phyloP scores from a whole-genome alignment of 768 basidiomycete species.

The Heimioporus sp. region DNA sequence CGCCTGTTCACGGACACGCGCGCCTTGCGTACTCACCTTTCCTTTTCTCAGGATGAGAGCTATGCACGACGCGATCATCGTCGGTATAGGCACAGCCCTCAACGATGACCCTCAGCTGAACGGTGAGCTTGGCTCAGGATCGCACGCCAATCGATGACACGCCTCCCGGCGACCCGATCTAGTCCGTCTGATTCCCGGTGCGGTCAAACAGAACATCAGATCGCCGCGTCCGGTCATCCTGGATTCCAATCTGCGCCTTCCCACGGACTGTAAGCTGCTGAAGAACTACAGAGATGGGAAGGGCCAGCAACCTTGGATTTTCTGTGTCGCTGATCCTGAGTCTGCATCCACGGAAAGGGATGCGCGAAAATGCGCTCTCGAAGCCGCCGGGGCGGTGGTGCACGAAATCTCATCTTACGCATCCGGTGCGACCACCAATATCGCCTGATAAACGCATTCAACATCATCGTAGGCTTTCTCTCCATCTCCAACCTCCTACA shows the following conservation, averaged over 20 bases:
- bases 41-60: conserved; percentile 69
- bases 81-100: conserved; percentile 86
- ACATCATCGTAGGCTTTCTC: conserved; percentile 32
- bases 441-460: background rate
- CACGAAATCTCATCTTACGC: conserved; percentile 47
- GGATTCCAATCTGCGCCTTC: conserved; percentile 70
- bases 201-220: conserved; percentile 32
- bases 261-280: conserved; percentile 66
- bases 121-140: conserved; percentile 46
- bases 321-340: conserved; percentile 40
- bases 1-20: background rate
- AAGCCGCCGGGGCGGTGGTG: conserved; percentile 65
- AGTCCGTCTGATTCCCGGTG: conserved; percentile 58
- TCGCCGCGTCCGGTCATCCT: conserved; percentile 85
- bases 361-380: conserved; percentile 45
- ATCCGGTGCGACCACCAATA: conserved; percentile 32
- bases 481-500: conserved; percentile 49
- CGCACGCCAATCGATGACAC: background rate
- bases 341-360: conserved; percentile 14
- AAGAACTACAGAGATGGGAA: conserved; percentile 54
- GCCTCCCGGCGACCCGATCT: background rate
- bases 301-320: conserved; percentile 73
- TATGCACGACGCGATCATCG: conserved; percentile 89
- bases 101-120: conserved; percentile 97
- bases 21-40: background rate